Conservation (phyloP, 2,329 filamentous ascomycete species). For the Hortaea sp. region DNA sequence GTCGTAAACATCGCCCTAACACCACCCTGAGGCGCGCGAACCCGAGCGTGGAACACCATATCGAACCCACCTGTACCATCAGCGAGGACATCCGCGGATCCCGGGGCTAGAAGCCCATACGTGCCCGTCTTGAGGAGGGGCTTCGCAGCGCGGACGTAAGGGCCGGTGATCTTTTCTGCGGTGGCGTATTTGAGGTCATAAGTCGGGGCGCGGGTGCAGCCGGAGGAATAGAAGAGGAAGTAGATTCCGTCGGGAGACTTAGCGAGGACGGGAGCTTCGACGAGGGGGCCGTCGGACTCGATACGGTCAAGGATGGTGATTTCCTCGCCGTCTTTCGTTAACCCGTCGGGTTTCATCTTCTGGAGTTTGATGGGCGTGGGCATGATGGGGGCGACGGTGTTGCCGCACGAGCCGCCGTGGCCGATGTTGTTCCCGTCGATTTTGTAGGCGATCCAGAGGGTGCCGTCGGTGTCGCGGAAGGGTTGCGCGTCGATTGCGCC, state of each 20-base stretch:
- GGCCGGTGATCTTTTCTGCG: constrained; percentile 17
- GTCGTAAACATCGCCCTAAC: constrained; percentile 26
- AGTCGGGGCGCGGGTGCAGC: constrained; percentile 20
- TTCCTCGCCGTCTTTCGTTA: constrained; percentile 15
- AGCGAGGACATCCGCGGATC: constrained; percentile 17
- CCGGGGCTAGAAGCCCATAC: constrained; percentile 23
- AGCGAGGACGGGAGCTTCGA: constrained; percentile 25
- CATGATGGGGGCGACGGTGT: constrained; percentile 14
- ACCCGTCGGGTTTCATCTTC: constrained; percentile 19
- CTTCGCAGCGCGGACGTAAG: constrained; percentile 18
- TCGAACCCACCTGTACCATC: constrained; percentile 14
- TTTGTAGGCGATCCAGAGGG: constrained; percentile 25
- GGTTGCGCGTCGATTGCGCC: constrained; percentile 26
- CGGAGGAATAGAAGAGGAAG: constrained; percentile 28
- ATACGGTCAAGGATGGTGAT: constrained; percentile 20
- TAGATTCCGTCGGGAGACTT: constrained; percentile 20
- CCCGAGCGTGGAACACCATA: constrained; percentile 26
- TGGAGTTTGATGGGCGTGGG: constrained; percentile 27
- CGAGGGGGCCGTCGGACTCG: constrained; percentile 22
- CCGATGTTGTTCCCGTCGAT: constrained; percentile 28
- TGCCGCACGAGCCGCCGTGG: constrained; percentile 23
- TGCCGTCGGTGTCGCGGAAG: constrained; percentile 19
- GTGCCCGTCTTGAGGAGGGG: constrained; percentile 21
- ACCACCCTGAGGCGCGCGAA: constrained; percentile 12
- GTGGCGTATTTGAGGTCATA: constrained; percentile 27